Base-by-base conservation (phyloP, 768 basidiomycete species). In the Bullera alba region DNA sequence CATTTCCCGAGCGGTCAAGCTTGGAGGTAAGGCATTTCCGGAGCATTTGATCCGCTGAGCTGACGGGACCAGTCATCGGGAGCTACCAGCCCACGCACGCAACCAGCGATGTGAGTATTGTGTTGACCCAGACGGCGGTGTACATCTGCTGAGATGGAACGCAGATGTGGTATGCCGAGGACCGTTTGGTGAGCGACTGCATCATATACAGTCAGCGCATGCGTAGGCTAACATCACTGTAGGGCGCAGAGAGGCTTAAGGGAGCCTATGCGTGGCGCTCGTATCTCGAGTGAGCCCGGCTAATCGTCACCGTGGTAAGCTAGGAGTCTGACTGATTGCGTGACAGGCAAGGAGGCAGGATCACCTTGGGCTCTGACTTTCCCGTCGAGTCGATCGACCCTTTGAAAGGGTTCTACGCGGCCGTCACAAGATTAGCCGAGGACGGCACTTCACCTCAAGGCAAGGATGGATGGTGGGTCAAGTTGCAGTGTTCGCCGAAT, bases 81-180 rank as follows among this genome's bases (percentile, higher is more conserved):
- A 92, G 89, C 58, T 87, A 93, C 2, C 91, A 96, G 63, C 91
- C 91, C 0, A 91, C 87, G 1, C 90, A 95, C 65, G 88, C 84
- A 80, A 88, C 73, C 73, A 82, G 74, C 8, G 54, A 59, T 53
- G 57, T 60, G 45, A 55, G 55, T n/a, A n/a, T n/a, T n/a, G n/a
- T n/a, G n/a, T n/a, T n/a, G n/a, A n/a, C n/a, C 21, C 36, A 38
- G 16, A 51, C 50, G 1, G 26, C 30, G 25, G 29, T 30, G 22
- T 43, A 26, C 4, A 2, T 12, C 17, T 42, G n/a, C 45, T 59
- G 58, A 86, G 84, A n/a, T n/a, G n/a, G 51, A 87, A 83, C 30
- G 29, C 19, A 89, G 84, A 95, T 95, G 91, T 80, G 81, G 75
- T 96, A 92, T 61, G 91, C 90, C 1, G 88, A 95, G 69, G 76